Conservation (phyloP, 2,329 filamentous ascomycete genomes). For the Furcasterigmium furcatum region DNA sequence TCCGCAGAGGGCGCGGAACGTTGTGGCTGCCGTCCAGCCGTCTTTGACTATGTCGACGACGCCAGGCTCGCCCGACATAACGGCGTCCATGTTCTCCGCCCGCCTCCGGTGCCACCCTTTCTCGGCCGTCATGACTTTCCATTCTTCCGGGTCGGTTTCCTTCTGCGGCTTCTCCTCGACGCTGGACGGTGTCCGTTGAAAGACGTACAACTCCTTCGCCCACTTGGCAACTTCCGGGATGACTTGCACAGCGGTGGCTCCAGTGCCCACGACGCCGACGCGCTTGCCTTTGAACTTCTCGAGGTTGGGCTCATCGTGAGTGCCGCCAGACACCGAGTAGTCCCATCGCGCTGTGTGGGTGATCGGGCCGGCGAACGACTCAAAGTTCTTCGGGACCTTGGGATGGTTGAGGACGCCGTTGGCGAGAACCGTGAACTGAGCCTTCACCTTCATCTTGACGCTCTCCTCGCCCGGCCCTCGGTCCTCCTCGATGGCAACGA, state of each 20-base stretch:
- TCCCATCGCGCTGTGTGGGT: constrained; percentile 46
- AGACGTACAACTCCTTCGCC: constrained; percentile 49
- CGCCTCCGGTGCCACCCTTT: constrained; percentile 48
- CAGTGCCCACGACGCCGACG: constrained; percentile 48
- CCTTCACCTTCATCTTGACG: constrained; percentile 25
- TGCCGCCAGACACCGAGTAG: constrained; percentile 38
- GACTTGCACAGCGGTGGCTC: constrained; percentile 43
- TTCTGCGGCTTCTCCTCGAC: constrained; percentile 33
- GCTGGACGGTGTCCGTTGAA: constrained; percentile 50
- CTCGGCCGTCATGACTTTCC: constrained; percentile 26
- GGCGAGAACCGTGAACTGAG: constrained; percentile 35
- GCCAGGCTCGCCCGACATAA: constrained; percentile 25
- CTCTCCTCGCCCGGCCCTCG: constrained; percentile 19
- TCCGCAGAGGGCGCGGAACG: constrained; percentile 33
- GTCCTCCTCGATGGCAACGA: constrained; percentile 15
- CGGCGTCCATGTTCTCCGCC: constrained; percentile 37
- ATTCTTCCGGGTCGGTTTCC: constrained; percentile 37
- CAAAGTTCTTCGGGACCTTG: constrained; percentile 38
- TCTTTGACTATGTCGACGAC: constrained; percentile 43
- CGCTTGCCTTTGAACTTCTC: constrained; percentile 41
- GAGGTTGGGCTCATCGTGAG: constrained; percentile 30
- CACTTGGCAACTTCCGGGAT: constrained; percentile 41
- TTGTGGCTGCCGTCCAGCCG: constrained; percentile 39
- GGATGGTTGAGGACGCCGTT: constrained; percentile 35
- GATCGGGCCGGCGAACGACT: constrained; percentile 35